These are phyloP conservation scores for Fusarium udum DNA, from an alignment of 2,329 filamentous ascomycete genomes.

Conservation along the genomic window DNA sequence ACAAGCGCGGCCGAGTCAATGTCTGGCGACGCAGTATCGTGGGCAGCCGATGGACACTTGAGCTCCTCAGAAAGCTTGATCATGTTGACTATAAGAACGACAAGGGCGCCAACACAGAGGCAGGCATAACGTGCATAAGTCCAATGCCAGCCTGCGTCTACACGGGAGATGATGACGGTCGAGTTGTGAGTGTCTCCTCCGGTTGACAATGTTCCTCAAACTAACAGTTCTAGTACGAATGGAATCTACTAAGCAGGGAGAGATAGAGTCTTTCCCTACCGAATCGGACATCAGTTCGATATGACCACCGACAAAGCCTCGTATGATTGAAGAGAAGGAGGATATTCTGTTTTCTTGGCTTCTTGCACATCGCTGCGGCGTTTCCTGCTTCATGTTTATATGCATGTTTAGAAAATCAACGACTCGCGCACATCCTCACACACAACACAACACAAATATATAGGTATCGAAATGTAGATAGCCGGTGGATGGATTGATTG, in stretches of 20 bases:
- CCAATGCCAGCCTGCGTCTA: conserved; percentile 87
- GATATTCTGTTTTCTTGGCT: conserved; percentile 12
- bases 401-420: conserved; percentile 31
- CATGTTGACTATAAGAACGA: conserved; percentile 75
- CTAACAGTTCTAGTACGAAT: conserved; percentile 64
- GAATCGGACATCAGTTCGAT: conserved; percentile 30
- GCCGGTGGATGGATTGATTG: conserved; percentile 6
- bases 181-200: conserved; percentile 70
- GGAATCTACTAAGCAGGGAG: conserved; percentile 68
- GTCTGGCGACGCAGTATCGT: conserved; percentile 70
- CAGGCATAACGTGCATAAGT: conserved; percentile 85
- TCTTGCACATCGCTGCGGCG: conserved; percentile 28
- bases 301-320: conserved; percentile 21
- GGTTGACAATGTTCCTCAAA: neutral
- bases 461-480: conserved; percentile 24
- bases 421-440: conserved; percentile 25
- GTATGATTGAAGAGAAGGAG: conserved; percentile 13
- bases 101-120: conserved; percentile 65
- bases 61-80: conserved; percentile 82
- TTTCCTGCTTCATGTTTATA: conserved; percentile 15
- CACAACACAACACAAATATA: conserved; percentile 15
- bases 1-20: conserved; percentile 84
- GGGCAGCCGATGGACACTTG: conserved; percentile 75
- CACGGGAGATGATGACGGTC: conserved; percentile 91
- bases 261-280: conserved; percentile 55